Conservation (phyloP, 2,329 filamentous ascomycete genomes). For the Pseudovirgaria hyperparasitica region DNA sequence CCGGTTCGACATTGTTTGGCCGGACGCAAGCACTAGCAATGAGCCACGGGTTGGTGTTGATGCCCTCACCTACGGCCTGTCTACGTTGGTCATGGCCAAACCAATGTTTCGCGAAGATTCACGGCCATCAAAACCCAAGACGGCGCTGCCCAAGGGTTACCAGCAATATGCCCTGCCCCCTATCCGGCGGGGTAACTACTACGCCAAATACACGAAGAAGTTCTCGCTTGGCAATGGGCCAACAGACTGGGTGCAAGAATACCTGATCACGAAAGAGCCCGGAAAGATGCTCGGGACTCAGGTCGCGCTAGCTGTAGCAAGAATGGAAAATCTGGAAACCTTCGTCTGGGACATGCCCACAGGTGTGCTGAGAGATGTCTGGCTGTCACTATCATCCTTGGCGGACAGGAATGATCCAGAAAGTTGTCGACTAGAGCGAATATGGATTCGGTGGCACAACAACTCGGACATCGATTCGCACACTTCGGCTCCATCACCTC, state of each 20-base stretch:
- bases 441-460: slow-evolving; percentile 78
- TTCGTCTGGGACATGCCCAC: slow-evolving; percentile 89
- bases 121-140: slow-evolving; percentile 12
- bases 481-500: slow-evolving; percentile 22
- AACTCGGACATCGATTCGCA: slow-evolving; percentile 42
- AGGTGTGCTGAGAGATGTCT: slow-evolving; percentile 67
- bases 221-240: slow-evolving; percentile 80
- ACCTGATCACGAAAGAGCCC: slow-evolving; percentile 68
- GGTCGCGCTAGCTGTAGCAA: slow-evolving; percentile 64
- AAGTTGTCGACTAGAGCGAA: slow-evolving; percentile 54
- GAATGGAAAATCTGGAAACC: slow-evolving; percentile 69
- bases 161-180: slow-evolving; percentile 2
- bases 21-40: slow-evolving; percentile 51
- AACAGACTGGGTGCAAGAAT: slow-evolving; percentile 65
- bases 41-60: slow-evolving; percentile 64
- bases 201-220: slow-evolving; percentile 66
- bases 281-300: slow-evolving; percentile 83
- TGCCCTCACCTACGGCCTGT: slow-evolving; percentile 69
- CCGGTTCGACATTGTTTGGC: slow-evolving; percentile 81
- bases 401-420: slow-evolving; percentile 47
- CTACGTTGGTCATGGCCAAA: slow-evolving; percentile 64
- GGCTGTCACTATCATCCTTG: slow-evolving; percentile 63
- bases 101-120: slow-evolving; percentile 44
- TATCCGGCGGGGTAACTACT: slow-evolving; percentile 54
- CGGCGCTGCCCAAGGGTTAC: slow-evolving; percentile 7